Base-by-base conservation (phyloP, 2,329 filamentous ascomycete genomes). In the Saccharata proteae region DNA sequence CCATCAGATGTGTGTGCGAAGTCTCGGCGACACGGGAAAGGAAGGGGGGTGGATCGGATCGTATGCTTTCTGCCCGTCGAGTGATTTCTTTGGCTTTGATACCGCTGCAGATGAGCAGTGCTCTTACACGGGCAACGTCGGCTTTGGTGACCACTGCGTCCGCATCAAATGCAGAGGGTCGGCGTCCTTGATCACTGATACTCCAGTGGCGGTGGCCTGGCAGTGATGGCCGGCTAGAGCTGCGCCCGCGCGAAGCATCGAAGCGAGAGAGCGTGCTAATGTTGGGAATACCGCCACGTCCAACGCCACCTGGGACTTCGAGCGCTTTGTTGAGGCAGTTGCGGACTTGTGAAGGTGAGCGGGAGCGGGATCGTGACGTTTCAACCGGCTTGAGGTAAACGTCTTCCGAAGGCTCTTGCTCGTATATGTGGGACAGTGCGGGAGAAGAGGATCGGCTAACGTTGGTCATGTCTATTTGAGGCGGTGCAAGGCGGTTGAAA, bases 11-110 rank as follows among this genome's bases (percentile, higher is more conserved):
- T 21, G 46, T 41, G 16, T 50, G 16, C 3, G 76, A 38, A 61
- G 46, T 32, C 64, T 65, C 14, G 47, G 54, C 55, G 3, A 58
- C 59, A 7, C 49, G 45, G 7, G 27, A 50, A 20, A 63, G 53
- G 26, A 58, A 59, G 4, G 38, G 31, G 3, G 50, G 42, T 14
- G 51, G 30, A 26, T 42, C 37, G 3, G 45, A 38, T 10, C 52
- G 51, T 1, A 49, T 40, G 20, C 65, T 62, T 26, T 76, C 58
- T 4, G 79, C 75, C 27, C 78, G 71, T 4, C 75, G 69, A 16
- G 67, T 66, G 33, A 94, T 81, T 47, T 90, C 82, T 46, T 76
- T 76, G 1, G 88, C 86, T 57, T 92, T 93, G 47, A 94, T 77
- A n/a, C 85, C 86, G 0, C 84, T 83, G 40, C 77, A 80, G 14